These are phyloP conservation scores for Cladophialophora exuberans DNA, from an alignment of 2,329 filamentous ascomycete genomes.

Conservation along the genomic window DNA sequence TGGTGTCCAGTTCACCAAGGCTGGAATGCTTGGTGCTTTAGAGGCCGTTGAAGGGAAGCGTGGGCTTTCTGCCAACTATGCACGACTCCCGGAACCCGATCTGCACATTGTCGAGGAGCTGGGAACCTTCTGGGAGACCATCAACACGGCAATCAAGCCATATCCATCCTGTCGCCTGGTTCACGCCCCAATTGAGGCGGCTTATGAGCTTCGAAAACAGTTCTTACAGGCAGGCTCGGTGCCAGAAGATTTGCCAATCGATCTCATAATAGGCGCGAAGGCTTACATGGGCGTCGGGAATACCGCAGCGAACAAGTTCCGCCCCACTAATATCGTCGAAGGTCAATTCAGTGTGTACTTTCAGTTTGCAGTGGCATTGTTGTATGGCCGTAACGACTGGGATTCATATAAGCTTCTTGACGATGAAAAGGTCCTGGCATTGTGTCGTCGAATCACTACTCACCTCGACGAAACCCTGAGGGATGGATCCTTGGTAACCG, in stretches of 20 bases:
- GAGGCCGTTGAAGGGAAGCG: conserved; percentile 19
- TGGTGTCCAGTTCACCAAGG: conserved; percentile 38
- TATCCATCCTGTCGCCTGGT: conserved; percentile 25
- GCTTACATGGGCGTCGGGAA: conserved; percentile 36
- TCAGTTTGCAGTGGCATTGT: conserved; percentile 35
- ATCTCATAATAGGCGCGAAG: conserved; percentile 1
- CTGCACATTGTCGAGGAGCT: conserved; percentile 12
- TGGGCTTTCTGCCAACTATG: conserved; percentile 11
- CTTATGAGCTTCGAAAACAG: conserved; percentile 6
- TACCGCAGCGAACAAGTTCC: conserved; percentile 39
- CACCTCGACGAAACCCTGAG: not conserved
- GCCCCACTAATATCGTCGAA: conserved; percentile 40
- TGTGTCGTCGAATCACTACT: not conserved
- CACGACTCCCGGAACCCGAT: not conserved
- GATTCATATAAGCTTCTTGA: not conserved
- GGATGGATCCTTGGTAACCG: not conserved
- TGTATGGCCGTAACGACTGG: conserved; percentile 14
- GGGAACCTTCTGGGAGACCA: conserved; percentile 17
- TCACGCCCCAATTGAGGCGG: conserved; percentile 20
- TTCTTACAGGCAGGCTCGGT: not conserved
- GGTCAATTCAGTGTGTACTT: conserved; percentile 41
- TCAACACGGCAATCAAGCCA: conserved; percentile 22
- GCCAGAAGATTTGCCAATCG: not conserved
- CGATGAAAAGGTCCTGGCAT: not conserved
- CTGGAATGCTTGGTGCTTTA: conserved; percentile 33